Evolutionary conservation across 768 basidiomycete genomes (phyloP).

Genomic region (Tulasnella calospora): DNA sequence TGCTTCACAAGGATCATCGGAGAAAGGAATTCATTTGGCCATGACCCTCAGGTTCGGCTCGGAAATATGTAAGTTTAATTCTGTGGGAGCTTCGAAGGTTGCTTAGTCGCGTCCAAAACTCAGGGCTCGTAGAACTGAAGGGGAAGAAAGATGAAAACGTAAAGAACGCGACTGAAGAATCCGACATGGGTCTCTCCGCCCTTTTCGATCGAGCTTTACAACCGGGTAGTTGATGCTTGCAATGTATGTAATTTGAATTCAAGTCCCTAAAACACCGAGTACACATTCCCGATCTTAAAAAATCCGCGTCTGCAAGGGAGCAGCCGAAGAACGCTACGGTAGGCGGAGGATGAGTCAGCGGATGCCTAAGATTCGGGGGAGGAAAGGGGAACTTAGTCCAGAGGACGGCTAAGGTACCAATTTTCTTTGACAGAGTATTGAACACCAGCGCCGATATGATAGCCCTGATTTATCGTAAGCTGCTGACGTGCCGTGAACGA

Average conservation of each 20-base stretch:
- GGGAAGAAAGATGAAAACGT: not conserved
- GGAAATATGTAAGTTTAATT: not conserved
- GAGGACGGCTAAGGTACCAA: constrained; percentile 60
- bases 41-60: not conserved
- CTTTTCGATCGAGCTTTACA: too few relatives aligned
- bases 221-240: too few relatives aligned
- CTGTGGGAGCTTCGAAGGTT: not conserved
- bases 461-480: constrained; percentile 71
- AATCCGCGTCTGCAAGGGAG: constrained; percentile 26
- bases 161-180: not conserved
- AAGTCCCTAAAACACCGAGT: not conserved
- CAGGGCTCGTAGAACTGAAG: not conserved
- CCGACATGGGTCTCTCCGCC: too few relatives aligned
- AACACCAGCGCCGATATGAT: constrained; percentile 72
- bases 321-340: not conserved
- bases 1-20: not conserved
- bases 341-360: not conserved
- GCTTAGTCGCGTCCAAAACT: not conserved
- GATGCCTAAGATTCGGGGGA: not conserved
- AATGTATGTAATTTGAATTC: not conserved
- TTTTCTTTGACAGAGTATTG: constrained; percentile 54
- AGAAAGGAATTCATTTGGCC: not conserved
- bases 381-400: constrained; percentile 55
- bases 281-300: constrained; percentile 20
- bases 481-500: constrained; percentile 70